A percentile compares a stretch with the other conserved stretches of the same genome.
phyloP scores from a whole-genome alignment of 2,329 filamentous ascomycete genomes.

The Malbranchea cinnamomea region DNA sequence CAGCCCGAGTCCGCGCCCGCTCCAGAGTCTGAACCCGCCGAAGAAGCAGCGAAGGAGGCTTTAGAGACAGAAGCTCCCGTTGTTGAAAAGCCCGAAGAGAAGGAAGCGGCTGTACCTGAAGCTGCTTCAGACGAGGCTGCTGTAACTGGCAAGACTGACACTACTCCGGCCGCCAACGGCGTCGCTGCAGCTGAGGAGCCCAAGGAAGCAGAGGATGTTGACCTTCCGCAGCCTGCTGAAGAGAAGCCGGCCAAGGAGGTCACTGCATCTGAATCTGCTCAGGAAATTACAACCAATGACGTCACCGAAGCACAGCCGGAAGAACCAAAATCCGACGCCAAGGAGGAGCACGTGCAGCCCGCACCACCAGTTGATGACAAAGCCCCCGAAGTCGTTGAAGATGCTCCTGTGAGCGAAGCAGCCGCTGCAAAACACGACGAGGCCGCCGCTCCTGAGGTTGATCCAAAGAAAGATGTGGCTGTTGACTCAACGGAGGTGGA shows the following conservation, averaged over 20 bases:
- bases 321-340: constrained; percentile 2
- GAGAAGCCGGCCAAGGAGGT: neutral
- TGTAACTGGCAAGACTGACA: neutral
- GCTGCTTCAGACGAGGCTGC: neutral
- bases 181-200: neutral
- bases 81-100: too few species aligned
- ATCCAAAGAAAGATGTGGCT: neutral
- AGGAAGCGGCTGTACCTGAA: too few species aligned
- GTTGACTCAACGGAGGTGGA: neutral
- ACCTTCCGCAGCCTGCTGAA: neutral
- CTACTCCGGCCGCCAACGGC: neutral
- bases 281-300: constrained; percentile 4
- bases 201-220: neutral
- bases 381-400: neutral
- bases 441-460: neutral
- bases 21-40: too few species aligned
- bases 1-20: too few species aligned
- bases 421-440: neutral
- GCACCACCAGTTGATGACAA: neutral
- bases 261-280: constrained; percentile 2
- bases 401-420: neutral
- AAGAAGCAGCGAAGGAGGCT: too few species aligned
- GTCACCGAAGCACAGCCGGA: neutral
- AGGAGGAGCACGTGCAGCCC: neutral
- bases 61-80: too few species aligned